These are phyloP conservation scores for Rhexocercosporidium sp. DNA, from an alignment of 2,329 filamentous ascomycete genomes.

Conservation along the genomic window DNA sequence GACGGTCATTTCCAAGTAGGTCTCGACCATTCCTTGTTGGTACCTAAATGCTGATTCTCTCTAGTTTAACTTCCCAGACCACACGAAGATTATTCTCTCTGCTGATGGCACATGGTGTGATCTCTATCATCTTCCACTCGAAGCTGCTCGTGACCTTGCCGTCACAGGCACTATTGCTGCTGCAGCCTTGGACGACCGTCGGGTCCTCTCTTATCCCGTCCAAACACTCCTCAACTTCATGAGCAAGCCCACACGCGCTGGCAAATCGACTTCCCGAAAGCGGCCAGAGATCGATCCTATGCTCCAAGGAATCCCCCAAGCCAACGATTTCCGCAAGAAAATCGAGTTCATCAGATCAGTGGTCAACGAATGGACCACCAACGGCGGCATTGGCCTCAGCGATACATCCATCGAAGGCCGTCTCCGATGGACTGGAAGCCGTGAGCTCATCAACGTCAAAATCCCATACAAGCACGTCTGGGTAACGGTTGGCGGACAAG, in stretches of 20 bases:
- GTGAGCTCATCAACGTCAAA: constrained; percentile 59
- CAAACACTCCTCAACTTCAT: constrained; percentile 75
- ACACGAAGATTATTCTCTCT: constrained; percentile 83
- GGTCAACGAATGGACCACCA: constrained; percentile 72
- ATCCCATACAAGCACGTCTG: constrained; percentile 68
- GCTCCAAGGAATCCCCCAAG: constrained; percentile 67
- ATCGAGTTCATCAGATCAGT: constrained; percentile 73
- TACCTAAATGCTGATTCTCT: constrained; percentile 27
- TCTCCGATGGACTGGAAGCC: constrained; percentile 62
- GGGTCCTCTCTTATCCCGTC: constrained; percentile 73
- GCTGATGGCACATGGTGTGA: constrained; percentile 76
- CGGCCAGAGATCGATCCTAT: constrained; percentile 65
- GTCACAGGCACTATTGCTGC: constrained; percentile 70
- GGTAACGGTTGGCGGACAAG: constrained; percentile 69
- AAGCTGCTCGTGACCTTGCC: constrained; percentile 69
- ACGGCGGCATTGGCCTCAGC: constrained; percentile 73
- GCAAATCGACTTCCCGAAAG: constrained; percentile 55
- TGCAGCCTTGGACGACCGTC: constrained; percentile 72
- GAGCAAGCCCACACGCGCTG: constrained; percentile 52
- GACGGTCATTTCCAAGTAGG: constrained; percentile 78
- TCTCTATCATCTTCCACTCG: constrained; percentile 77
- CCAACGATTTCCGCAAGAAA: constrained; percentile 76
- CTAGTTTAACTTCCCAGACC: constrained; percentile 86
- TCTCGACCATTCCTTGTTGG: constrained; percentile 5
- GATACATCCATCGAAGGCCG: constrained; percentile 58